Evolutionary conservation across 371 early-diverging fungal species (phyloP), one percentile per base, ranked within the genome.

Genomic region (Actinomortierella wolfii): DNA sequence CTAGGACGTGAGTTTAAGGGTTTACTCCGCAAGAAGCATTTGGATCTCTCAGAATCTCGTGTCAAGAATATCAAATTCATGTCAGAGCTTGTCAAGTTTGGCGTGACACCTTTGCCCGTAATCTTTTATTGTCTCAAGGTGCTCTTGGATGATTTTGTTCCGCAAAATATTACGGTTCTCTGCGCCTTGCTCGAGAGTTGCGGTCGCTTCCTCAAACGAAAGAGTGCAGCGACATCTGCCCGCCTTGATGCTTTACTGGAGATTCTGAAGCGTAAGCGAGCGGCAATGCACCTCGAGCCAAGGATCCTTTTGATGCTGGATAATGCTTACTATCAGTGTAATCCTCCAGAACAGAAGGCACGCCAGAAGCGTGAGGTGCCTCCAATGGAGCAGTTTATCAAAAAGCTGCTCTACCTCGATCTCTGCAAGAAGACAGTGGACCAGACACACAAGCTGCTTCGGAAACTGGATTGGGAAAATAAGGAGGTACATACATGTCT

Each of bases 1-100:
- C 76, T 98, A 8, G 88, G 86, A 24, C 84, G 83, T 23, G 89
- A 92, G 55, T 97, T 98, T 59, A 86, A 85, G 43, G 81, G 82
- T 15, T 68, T 87, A 18, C 81, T 87, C 54, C 79, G 81, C 61
- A 88, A 86, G 70, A 92, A 91, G 53, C 86, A 87, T 0, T 79
- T 83, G 20, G 85, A 89, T 51, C 79, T 89, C 21, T 65, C 89
- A 2, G 94, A 94, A 61, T 84, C 90, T 9, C 86, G 90, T 34
- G 81, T 89, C 49, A 93, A 92, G 82, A 94, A 91, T 65, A 89
- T 93, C 45, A 87, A 93, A 48, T 97, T 86, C 76, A 76, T 97
- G 34, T 89, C 90, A 9, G 97, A 97, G 76, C 85, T 98, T 24
- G 88, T 92, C 40, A 98, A 98, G 76, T 98, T 98, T 78, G 78